A percentile compares a stretch with the other conserved stretches of the same genome.
Conservation (phyloP, 1,284 basidiomycete genomes). For the Tilletia setariae region DNA sequence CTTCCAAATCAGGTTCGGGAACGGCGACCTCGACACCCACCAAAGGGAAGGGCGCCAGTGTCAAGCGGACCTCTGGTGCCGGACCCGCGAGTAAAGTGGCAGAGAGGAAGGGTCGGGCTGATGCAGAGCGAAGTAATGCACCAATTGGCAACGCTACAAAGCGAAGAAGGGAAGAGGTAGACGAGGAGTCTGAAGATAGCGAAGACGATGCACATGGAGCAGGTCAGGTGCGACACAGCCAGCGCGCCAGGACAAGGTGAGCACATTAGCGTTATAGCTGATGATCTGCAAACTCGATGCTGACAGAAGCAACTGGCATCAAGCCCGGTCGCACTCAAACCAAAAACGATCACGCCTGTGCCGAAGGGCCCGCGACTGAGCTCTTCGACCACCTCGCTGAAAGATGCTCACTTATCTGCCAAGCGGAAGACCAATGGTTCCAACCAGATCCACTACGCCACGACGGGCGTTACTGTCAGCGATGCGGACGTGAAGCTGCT, state of each 20-base stretch:
- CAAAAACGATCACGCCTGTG: too few species aligned
- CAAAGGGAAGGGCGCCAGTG: not conserved
- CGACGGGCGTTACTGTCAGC: conserved; percentile 24
- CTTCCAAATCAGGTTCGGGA: not conserved
- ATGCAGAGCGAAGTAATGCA: not conserved
- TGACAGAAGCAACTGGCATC: too few species aligned
- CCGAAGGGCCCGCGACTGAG: not conserved
- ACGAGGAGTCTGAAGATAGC: not conserved
- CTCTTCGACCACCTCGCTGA: not conserved
- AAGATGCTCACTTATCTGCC: not conserved
- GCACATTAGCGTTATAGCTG: not conserved
- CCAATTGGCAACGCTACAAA: not conserved
- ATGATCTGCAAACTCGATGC: too few species aligned
- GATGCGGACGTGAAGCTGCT: conserved; percentile 18
- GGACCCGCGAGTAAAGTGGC: conserved; percentile 1
- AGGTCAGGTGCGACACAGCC: not conserved
- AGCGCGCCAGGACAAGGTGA: not conserved
- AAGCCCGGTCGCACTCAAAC: too few species aligned
- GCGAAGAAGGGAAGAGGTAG: not conserved
- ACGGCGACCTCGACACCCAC: not conserved
- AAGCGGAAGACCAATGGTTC: not conserved
- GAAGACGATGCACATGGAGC: not conserved
- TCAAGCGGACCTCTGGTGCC: not conserved
- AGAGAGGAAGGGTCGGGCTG: conserved; percentile 4
- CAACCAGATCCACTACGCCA: conserved; percentile 15